Conservation (phyloP, 805 yeast genomes). For the Groenewaldozyma tartarivorans region DNA sequence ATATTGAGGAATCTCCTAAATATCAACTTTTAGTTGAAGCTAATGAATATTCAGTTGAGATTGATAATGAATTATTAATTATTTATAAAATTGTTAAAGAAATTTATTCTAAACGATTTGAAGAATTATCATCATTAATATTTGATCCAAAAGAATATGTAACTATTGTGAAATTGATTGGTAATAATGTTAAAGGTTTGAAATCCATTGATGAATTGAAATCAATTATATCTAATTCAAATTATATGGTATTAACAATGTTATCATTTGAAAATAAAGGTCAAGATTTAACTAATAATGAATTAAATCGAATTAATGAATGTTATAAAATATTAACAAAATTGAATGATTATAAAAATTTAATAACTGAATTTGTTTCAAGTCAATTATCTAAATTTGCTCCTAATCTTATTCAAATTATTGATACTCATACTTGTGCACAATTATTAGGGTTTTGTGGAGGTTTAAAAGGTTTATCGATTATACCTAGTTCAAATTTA, state of each 20-base stretch:
- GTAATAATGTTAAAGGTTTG: slow-evolving; percentile 33
- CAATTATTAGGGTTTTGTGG: slow-evolving; percentile 62
- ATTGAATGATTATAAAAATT: slow-evolving; percentile 34
- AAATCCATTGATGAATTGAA: slow-evolving; percentile 26
- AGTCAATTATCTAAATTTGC: slow-evolving; percentile 50
- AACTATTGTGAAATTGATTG: slow-evolving; percentile 39
- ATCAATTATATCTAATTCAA: slow-evolving; percentile 47
- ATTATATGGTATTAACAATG: slow-evolving; percentile 63
- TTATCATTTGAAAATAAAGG: slow-evolving; percentile 47
- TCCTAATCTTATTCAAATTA: slow-evolving; percentile 67
- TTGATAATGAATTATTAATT: slow-evolving; percentile 43
- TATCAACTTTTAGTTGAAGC: slow-evolving; percentile 43
- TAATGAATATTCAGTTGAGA: slow-evolving; percentile 45
- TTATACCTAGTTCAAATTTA: slow-evolving; percentile 74
- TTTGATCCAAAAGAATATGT: slow-evolving; percentile 56
- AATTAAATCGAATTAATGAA: slow-evolving; percentile 30
- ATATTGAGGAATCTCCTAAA: slow-evolving; percentile 31
- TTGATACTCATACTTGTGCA: slow-evolving; percentile 67
- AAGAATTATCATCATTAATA: slow-evolving; percentile 59
- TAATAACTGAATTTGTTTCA: slow-evolving; percentile 47
- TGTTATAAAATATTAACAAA: slow-evolving; percentile 41
- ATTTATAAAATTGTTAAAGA: slow-evolving; percentile 42
- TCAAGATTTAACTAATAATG: slow-evolving; percentile 23
- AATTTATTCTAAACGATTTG: slow-evolving; percentile 52
- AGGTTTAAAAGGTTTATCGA: slow-evolving; percentile 54